Base-by-base conservation (phyloP, 208 protist species). In the Trypanosoma conorhini region DNA sequence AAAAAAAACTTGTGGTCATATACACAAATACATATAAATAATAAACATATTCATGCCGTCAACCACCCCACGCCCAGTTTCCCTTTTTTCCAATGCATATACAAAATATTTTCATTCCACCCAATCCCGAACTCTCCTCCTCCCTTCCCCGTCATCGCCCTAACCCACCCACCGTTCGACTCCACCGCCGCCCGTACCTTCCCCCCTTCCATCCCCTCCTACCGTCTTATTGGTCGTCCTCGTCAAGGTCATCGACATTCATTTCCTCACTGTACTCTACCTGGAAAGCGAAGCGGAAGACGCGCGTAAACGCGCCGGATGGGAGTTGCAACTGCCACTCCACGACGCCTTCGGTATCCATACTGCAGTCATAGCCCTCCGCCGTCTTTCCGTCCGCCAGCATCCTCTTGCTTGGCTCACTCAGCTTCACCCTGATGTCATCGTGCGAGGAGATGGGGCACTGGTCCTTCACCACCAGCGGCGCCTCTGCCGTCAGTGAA, bases 381-480 rank as follows among this genome's bases (percentile, higher is more conserved):
- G 24, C 26, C 5, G 44, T 72, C 55, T 70, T 66, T 40, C 63
- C 50, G 13, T 60, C 42, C 40, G 46, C 64, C 13, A 76, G 24
- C 48, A 57, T 57, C n/a, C 60, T 55, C 42, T 42, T 67, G 40
- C 55, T 73, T 7, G 74, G 74, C 5, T 70, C 55, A 24, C 5
- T 48, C 63, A 85, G 60, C 56, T 55, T 21, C 67, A 88, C 77
- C 28, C 31, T 63, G 35, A 86, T 63, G 21, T 82, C 73, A 44
- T 76, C 62, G 58, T 83, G 62, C n/a, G 70, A 69, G 10, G 80
- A 76, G 10, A 86, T 62, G 4, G 83, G 83, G 67, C 71, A 88
- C 57, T 88, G 82, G 66, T 88, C 83, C 31, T 66, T 67, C 70
- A 88, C 83, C 52, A 88, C 71, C 52, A 88, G 60, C 26, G 67